These are phyloP conservation scores for Candida pini DNA, from an alignment of 805 yeast genomes.

Conservation along the genomic window DNA sequence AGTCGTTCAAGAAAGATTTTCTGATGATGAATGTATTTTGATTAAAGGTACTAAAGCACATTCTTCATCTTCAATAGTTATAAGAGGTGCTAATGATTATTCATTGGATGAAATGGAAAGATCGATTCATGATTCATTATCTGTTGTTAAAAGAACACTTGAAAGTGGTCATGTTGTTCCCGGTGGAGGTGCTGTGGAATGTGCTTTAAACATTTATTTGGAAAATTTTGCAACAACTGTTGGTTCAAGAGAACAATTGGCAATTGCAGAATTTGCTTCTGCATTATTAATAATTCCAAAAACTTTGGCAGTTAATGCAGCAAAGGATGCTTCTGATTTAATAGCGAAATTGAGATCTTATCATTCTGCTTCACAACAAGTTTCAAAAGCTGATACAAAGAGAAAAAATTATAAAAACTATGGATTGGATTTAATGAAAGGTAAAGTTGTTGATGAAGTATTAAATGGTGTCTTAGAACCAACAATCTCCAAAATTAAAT, in stretches of 20 bases:
- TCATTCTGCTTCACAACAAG: slow-evolving; percentile 91
- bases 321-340: slow-evolving; percentile 91
- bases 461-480: slow-evolving; percentile 92
- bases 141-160: slow-evolving; percentile 91
- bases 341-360: slow-evolving; percentile 94
- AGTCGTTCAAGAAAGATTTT: slow-evolving; percentile 83
- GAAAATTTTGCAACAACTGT: slow-evolving; percentile 98
- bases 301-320: slow-evolving; percentile 95
- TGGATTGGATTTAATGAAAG: slow-evolving; percentile 87
- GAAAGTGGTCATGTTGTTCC: slow-evolving; percentile 95
- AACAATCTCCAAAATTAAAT: slow-evolving; percentile 84
- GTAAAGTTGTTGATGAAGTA: slow-evolving; percentile 84
- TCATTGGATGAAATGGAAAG: slow-evolving; percentile 98
- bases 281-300: slow-evolving; percentile 90
- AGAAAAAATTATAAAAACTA: slow-evolving; percentile 82
- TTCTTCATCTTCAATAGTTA: slow-evolving; percentile 83
- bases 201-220: slow-evolving; percentile 88
- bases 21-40: slow-evolving; percentile 95
- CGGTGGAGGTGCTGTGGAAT: slow-evolving; percentile 99
- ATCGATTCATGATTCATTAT: slow-evolving; percentile 88
- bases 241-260: slow-evolving; percentile 95
- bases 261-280: slow-evolving; percentile 94
- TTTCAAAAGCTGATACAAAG: slow-evolving; percentile 76
- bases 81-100: slow-evolving; percentile 95
- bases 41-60: slow-evolving; percentile 87